Evolutionary conservation across 805 yeast genomes (phyloP).

Genomic region (Schizosaccharomyces cryophilus): DNA sequence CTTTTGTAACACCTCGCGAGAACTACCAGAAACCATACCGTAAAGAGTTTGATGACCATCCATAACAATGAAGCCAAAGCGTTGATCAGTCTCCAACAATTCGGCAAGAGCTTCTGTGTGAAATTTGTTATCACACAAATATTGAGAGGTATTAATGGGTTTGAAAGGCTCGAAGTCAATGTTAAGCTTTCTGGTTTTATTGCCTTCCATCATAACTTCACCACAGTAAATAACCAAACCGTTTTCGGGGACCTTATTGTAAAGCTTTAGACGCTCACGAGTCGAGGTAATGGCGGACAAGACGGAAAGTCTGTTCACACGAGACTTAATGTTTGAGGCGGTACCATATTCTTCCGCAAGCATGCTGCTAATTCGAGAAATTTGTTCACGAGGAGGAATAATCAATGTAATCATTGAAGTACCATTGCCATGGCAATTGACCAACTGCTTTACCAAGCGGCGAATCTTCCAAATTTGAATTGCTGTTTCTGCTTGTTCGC

Average conservation of each 20-base stretch:
- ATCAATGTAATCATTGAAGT: conserved; percentile 95
- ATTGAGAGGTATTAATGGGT: conserved; percentile 91
- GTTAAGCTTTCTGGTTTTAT: conserved; percentile 87
- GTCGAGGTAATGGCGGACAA: conserved; percentile 93
- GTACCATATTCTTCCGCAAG: conserved; percentile 97
- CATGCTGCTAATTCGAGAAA: conserved; percentile 67
- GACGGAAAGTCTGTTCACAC: conserved; percentile 89
- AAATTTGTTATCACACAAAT: conserved; percentile 91
- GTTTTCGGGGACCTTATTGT: conserved; percentile 72
- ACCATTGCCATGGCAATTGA: conserved; percentile 91
- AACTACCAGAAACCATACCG: conserved; percentile 88
- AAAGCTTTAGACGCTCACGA: conserved; percentile 82
- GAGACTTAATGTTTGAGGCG: conserved; percentile 89
- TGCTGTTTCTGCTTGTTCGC: conserved; percentile 69
- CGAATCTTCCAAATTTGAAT: conserved; percentile 98
- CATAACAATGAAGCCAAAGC: conserved; percentile 94
- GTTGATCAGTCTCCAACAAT: conserved; percentile 80
- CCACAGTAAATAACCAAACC: conserved; percentile 96
- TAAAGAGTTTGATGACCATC: conserved; percentile 97
- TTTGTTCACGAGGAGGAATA: conserved; percentile 80
- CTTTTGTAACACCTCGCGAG: conserved; percentile 86
- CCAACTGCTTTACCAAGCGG: conserved; percentile 28
- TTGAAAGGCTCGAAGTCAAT: conserved; percentile 97
- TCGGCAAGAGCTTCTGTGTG: conserved; percentile 93
- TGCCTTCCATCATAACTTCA: conserved; percentile 89